Evolutionary conservation across 2,329 filamentous ascomycete genomes (phyloP), one percentile per base, ranked within the genome.

Genomic region (Trichoderma cornu-damae): DNA sequence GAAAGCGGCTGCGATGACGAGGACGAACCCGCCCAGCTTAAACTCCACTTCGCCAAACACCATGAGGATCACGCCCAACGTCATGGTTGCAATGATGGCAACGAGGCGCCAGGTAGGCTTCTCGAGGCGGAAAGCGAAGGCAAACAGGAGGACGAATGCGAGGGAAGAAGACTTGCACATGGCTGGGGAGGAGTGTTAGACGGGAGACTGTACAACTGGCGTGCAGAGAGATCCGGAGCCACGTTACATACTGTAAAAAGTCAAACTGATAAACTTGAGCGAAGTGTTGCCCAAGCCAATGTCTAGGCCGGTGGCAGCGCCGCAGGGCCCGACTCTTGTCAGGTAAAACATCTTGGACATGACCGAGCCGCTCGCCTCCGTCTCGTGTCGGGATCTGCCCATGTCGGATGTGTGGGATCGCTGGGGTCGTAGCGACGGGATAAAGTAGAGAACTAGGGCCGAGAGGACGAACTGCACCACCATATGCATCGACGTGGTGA

Each of bases 91-190:
- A 64, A 99, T 97, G 64, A 97, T 94, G 62, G 81, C 79, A 37
- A 96, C 87, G 7, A 99, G 82, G 65, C 87, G 89, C 79, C 88
- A 85, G 0, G 93, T 96, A 0, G 90, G 90, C 9, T 83, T 83
- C 73, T 99, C 94, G 52, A 99, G 85, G 53, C 89, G 86, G 77
- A 99, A 97, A 47, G 96, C 71, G 68, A 99, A 96, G 61, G 94
- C 94, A 70, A 99, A 99, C 48, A 96, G 73, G 20, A 99, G 85
- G 55, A 99, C 94, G 69, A 97, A 99, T 43, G 90, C 92, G 20
- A 99, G 82, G 14, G 93, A 90, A 8, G 92, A 96, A 5, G 93
- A 97, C 80, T 99, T 99, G 76, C 94, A 97, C 94, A 99, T 97
- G 59, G 94, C 85, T 87, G 61, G 61, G n/a, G n/a, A 4, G 18